Conservation (phyloP, 2,329 filamentous ascomycete genomes). For the Epicoccum sorghinum region DNA sequence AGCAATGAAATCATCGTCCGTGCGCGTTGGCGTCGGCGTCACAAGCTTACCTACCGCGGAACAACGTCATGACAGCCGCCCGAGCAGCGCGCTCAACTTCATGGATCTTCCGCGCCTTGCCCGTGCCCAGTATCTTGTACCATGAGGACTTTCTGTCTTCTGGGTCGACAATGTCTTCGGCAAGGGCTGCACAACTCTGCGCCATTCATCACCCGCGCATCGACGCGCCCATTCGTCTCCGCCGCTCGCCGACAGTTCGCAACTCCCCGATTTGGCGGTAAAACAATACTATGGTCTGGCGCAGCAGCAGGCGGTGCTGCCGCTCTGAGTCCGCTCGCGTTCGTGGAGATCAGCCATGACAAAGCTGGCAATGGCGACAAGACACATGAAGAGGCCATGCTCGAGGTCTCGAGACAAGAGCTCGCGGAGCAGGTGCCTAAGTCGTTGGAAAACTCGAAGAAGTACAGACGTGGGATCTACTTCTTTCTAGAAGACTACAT, state of each 20-base stretch:
- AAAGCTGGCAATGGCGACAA: conserved; percentile 55
- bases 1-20: background rate
- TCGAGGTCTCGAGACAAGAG: conserved; percentile 79
- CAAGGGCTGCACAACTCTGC: conserved; percentile 43
- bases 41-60: conserved; percentile 24
- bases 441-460: conserved; percentile 64
- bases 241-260: conserved; percentile 41
- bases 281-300: conserved; percentile 42
- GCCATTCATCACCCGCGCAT: conserved; percentile 22
- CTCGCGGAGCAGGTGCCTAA: conserved; percentile 71
- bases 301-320: conserved; percentile 36
- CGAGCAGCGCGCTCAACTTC: conserved; percentile 13
- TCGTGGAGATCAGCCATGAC: conserved; percentile 63
- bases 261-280: conserved; percentile 43
- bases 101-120: conserved; percentile 35
- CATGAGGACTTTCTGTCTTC: conserved; percentile 58
- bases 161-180: conserved; percentile 58
- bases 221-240: conserved; percentile 36
- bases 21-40: conserved; percentile 20
- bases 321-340: conserved; percentile 61
- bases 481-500: conserved; percentile 74
- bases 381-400: conserved; percentile 85
- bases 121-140: conserved; percentile 33
- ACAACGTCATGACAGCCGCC: conserved; percentile 30
- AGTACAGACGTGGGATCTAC: conserved; percentile 64